Evolutionary conservation across 129 eudicot species (phyloP).

Genomic region (Silybum marianum): DNA sequence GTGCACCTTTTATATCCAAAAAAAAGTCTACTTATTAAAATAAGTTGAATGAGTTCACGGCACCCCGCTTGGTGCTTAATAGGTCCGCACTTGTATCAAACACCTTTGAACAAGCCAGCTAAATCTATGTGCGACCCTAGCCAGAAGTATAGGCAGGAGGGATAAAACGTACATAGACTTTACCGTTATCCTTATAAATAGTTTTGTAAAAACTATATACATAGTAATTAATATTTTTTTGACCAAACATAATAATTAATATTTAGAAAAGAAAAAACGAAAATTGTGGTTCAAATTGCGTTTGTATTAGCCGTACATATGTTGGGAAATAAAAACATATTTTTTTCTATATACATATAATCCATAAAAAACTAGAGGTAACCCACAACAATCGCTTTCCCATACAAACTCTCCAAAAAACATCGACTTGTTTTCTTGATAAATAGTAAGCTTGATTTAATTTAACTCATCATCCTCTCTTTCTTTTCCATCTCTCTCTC

Average conservation of each 20-base stretch:
- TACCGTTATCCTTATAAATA: too few species aligned
- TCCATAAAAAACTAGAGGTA: conserved; percentile 20
- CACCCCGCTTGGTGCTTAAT: too few species aligned
- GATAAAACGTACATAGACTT: not conserved
- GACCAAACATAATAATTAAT: too few species aligned
- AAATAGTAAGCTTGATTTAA: not conserved
- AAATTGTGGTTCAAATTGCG: not conserved
- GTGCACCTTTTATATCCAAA: too few species aligned
- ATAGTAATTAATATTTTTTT: too few species aligned
- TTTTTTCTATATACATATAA: not conserved
- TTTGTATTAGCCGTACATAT: conserved; percentile 10
- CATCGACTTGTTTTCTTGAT: conserved; percentile 13
- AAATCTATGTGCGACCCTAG: not conserved
- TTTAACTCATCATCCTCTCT: conserved; percentile 26
- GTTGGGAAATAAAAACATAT: conserved; percentile 6
- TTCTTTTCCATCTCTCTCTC: conserved; percentile 41
- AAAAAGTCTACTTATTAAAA: too few species aligned
- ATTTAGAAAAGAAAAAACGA: not conserved
- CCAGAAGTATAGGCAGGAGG: not conserved
- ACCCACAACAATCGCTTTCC: conserved; percentile 26
- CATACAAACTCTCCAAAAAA: conserved; percentile 1
- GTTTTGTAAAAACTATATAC: too few species aligned
- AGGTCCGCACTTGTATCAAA: too few species aligned
- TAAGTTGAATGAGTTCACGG: too few species aligned
- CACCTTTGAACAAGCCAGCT: too few species aligned